phyloP scores from a whole-genome alignment of 2,329 filamentous ascomycete species.

The Ascochyta clinopodiicola region DNA sequence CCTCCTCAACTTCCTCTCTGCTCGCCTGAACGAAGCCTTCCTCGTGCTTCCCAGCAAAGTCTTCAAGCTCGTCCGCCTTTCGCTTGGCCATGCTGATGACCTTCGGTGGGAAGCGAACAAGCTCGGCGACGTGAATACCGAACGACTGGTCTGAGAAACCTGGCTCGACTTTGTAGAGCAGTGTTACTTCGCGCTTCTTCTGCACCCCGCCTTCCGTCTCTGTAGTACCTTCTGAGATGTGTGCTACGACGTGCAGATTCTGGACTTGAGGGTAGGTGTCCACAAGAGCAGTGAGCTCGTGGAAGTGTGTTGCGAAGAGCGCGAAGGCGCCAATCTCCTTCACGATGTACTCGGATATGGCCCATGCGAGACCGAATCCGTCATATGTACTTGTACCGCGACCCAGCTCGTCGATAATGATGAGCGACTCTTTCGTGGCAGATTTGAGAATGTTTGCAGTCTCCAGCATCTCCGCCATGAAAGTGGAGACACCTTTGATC shows the following conservation, averaged over 20 bases:
- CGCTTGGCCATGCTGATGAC: conserved; percentile 99
- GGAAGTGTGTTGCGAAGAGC: conserved; percentile 97
- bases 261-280: conserved; percentile 86
- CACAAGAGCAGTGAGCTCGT: conserved; percentile 90
- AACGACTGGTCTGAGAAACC: conserved; percentile 98
- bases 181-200: conserved; percentile 76
- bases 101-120: conserved; percentile 95
- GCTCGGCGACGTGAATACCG: conserved; percentile 96
- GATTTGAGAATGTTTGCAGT: conserved; percentile 98
- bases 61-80: conserved; percentile 97
- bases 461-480: conserved; percentile 99
- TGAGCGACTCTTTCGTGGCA: conserved; percentile 90
- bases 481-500: conserved; percentile 96
- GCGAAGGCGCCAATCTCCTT: conserved; percentile 93
- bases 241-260: conserved; percentile 95
- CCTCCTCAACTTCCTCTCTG: conserved; percentile 87
- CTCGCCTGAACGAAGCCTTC: conserved; percentile 54
- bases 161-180: conserved; percentile 95
- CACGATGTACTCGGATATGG: conserved; percentile 96
- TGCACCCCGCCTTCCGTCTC: conserved; percentile 49
- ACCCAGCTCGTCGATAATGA: conserved; percentile 97
- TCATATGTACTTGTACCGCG: conserved; percentile 98
- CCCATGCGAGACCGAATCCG: conserved; percentile 98
- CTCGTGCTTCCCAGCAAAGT: conserved; percentile 84
- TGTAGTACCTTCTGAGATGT: conserved; percentile 70